Conservation (phyloP, 257 asterid species). For the Buddleja alternifolia region DNA sequence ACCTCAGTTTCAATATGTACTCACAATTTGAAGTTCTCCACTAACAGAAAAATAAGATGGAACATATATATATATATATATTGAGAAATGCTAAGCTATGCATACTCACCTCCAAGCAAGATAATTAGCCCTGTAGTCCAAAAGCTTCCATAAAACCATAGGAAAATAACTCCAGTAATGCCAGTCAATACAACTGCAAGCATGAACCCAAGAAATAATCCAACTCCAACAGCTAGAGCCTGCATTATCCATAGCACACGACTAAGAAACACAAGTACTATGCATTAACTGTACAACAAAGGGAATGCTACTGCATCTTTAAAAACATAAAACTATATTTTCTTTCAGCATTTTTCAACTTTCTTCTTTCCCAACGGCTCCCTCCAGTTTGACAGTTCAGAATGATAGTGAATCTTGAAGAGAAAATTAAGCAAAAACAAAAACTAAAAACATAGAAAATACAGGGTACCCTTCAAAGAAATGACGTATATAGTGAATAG, state of each 20-base stretch:
- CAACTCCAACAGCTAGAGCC: slow-evolving; percentile 60
- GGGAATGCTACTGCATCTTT: neutral
- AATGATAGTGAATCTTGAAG: no score
- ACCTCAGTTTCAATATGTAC: slow-evolving; percentile 26
- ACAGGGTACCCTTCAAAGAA: slow-evolving; percentile 13
- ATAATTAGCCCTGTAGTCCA: slow-evolving; percentile 72
- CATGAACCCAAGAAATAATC: slow-evolving; percentile 69
- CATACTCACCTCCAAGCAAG: slow-evolving; percentile 68
- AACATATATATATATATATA: neutral
- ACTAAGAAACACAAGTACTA: slow-evolving; percentile 8
- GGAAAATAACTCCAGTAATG: slow-evolving; percentile 47
- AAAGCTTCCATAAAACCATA: slow-evolving; percentile 91
- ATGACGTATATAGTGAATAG: neutral
- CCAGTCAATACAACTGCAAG: slow-evolving; percentile 54
- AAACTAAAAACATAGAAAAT: no score
- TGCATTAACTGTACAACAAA: slow-evolving; percentile 5
- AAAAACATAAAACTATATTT: neutral
- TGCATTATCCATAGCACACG: slow-evolving; percentile 40
- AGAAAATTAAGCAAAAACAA: no score
- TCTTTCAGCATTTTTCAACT: neutral
- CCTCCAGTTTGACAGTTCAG: no score
- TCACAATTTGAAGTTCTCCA: slow-evolving; percentile 8
- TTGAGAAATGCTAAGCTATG: slow-evolving; percentile 18
- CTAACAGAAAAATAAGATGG: neutral
- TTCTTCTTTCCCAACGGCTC: neutral